phyloP scores from a whole-genome alignment of 257 asterid genomes.

The Nicotiana sylvestris region DNA sequence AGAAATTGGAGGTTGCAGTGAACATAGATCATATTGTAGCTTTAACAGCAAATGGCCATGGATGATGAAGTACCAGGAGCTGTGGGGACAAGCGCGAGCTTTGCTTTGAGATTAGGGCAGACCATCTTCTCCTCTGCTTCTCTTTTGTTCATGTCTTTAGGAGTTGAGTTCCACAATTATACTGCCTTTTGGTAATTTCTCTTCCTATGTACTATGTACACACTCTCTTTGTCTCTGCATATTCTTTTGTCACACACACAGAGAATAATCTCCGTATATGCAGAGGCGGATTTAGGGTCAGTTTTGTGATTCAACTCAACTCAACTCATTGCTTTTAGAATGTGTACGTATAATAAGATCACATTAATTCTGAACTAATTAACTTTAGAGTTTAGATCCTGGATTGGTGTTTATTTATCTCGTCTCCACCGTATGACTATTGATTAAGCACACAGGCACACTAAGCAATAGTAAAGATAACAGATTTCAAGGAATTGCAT shows the following conservation, averaged over 20 bases:
- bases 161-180: slow-evolving; percentile 66
- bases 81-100: slow-evolving; percentile 55
- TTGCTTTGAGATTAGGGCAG: slow-evolving; percentile 60
- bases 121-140: slow-evolving; percentile 54
- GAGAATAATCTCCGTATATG: too few species aligned
- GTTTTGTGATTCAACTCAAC: background rate
- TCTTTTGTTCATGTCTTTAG: slow-evolving; percentile 65
- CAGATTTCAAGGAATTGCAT: too few species aligned
- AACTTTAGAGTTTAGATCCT: background rate
- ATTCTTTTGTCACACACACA: too few species aligned
- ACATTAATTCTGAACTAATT: background rate
- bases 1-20: background rate
- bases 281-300: background rate
- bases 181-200: slow-evolving; percentile 66
- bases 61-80: slow-evolving; percentile 51
- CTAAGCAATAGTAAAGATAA: too few species aligned
- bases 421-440: too few species aligned
- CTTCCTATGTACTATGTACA: background rate
- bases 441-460: too few species aligned
- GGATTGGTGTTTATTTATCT: background rate
- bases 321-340: too few species aligned
- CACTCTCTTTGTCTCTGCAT: too few species aligned
- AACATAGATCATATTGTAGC: background rate
- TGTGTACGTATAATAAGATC: background rate
- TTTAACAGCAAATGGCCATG: slow-evolving; percentile 21